phyloP scores from a whole-genome alignment of 768 basidiomycete species.

The Neoboletus magnificus region DNA sequence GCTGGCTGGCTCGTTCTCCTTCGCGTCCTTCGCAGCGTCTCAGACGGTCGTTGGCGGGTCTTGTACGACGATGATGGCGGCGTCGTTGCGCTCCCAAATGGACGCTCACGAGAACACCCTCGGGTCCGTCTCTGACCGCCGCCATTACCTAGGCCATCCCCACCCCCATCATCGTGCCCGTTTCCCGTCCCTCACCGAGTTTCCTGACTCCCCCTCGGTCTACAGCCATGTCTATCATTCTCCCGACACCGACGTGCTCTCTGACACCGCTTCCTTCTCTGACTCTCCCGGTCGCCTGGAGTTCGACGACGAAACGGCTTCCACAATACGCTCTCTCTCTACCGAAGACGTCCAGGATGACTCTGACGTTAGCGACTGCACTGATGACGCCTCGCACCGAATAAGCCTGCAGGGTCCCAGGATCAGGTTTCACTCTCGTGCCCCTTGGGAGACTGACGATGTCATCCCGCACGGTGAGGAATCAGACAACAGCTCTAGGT shows the following conservation, averaged over 20 bases:
- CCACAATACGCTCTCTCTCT: constrained; percentile 28
- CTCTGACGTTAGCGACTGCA: constrained; percentile 35
- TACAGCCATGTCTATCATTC: constrained; percentile 63
- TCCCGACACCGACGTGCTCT: constrained; percentile 37
- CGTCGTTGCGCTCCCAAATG: constrained; percentile 36
- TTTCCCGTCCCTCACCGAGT: constrained; percentile 54
- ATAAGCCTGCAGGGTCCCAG: constrained; percentile 80
- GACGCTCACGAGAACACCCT: constrained; percentile 36
- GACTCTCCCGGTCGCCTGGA: constrained; percentile 52
- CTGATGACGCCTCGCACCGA: constrained; percentile 45
- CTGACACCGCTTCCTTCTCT: constrained; percentile 32
- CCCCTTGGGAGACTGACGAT: constrained; percentile 76
- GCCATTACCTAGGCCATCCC: constrained; percentile 39
- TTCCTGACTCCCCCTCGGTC: constrained; percentile 65
- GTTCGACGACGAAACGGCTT: constrained; percentile 48
- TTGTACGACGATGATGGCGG: constrained; percentile 41
- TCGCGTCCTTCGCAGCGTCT: not conserved
- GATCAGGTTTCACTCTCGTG: constrained; percentile 76
- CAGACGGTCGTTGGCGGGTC: constrained; percentile 6
- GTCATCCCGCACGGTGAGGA: constrained; percentile 46
- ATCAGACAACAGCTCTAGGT: constrained; percentile 36
- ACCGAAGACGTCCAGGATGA: constrained; percentile 35
- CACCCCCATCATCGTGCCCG: constrained; percentile 40
- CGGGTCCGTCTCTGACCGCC: constrained; percentile 44
- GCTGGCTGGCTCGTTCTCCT: not conserved